Base-by-base conservation (phyloP, 2,329 filamentous ascomycete genomes). In the Emericellopsis cladophorae region DNA sequence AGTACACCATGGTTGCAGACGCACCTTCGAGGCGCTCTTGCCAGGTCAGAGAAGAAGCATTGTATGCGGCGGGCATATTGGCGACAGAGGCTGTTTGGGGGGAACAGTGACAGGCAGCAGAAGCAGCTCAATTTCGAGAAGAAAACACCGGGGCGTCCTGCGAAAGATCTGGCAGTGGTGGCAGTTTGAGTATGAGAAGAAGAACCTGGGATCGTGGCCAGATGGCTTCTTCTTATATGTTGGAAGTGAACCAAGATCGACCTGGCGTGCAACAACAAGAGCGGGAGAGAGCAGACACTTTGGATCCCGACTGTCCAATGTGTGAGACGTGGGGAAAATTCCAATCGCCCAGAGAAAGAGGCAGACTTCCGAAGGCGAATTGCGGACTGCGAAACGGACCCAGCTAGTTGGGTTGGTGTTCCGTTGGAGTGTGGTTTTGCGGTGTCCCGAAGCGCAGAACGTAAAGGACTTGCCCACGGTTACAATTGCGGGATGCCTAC, bases 21-120 rank as follows among this genome's bases (percentile, higher is more conserved):
- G 47, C 58, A 74, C 71, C 64, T 56, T 64, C 55, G 37, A 75
- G 64, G 46, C 63, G 64, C 36, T 70, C 65, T 49, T 74, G 70
- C 71, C 71, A 73, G 32, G 48, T 37, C 33, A 35, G 6, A 10
- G 18, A 35, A 5, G n/a, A 21, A 10, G 18, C 33, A 21, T 15
- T 35, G n/a, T 21, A 9, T 35, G 18, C 18, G 8, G n/a, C 8
- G 33, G 18, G 10, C n/a, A 35, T 21, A 8, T 15, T 35, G 18
- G 33, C 33, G 33, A 16, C 33, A n/a, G 5, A 8, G 33, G 14
- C 7, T 9, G 5, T 21, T 21, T 5, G 18, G 18, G 18, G 18
- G 18, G 18, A 5, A 21, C 18, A 21, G 5, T 21, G 18, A 21
- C 18, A 21, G 18, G 18, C 18, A 21, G 18, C 18, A 21, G 18